phyloP scores from a whole-genome alignment of 2,329 filamentous ascomycete genomes.

The Pseudopithomyces maydicus region DNA sequence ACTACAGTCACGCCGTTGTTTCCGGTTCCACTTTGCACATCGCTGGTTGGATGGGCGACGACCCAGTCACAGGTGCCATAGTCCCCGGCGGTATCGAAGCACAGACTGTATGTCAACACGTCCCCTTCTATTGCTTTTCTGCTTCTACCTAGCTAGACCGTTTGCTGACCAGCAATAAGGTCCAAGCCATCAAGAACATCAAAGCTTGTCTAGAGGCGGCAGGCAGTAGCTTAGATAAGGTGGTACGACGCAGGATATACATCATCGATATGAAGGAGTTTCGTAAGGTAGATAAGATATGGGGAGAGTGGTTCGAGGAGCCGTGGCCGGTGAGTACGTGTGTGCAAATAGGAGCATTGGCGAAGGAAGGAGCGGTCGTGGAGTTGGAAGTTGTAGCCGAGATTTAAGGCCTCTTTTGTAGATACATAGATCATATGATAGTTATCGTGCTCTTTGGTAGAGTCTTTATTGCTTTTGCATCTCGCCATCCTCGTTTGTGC shows the following conservation, averaged over 20 bases:
- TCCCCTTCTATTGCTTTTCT: no score
- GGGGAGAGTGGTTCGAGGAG: constrained; percentile 2
- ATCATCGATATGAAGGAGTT: constrained; percentile 10
- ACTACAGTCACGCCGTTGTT: constrained; percentile 6
- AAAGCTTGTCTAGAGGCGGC: constrained; percentile 8
- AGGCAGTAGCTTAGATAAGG: constrained; percentile 5
- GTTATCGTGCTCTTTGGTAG: no score
- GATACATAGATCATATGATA: no score
- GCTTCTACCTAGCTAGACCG: no score
- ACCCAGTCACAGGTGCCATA: neutral
- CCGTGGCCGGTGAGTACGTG: constrained; percentile 9
- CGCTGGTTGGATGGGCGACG: constrained; percentile 9
- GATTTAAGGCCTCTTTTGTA: neutral
- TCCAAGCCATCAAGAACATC: constrained; percentile 6
- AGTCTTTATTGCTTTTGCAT: no score
- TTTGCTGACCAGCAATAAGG: neutral
- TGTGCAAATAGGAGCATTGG: constrained; percentile 6
- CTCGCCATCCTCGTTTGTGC: no score
- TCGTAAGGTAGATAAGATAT: constrained; percentile 4
- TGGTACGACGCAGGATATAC: constrained; percentile 4
- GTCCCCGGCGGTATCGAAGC: neutral
- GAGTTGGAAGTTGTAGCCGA: constrained; percentile 9
- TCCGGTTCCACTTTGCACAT: constrained; percentile 2
- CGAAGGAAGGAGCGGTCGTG: constrained; percentile 7
- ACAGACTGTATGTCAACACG: neutral